Percentiles rank a stretch among this genome's conserved stretches.
These are phyloP conservation scores for Mentha longifolia DNA, from an alignment of 257 asterid species.

Conservation along the genomic window DNA sequence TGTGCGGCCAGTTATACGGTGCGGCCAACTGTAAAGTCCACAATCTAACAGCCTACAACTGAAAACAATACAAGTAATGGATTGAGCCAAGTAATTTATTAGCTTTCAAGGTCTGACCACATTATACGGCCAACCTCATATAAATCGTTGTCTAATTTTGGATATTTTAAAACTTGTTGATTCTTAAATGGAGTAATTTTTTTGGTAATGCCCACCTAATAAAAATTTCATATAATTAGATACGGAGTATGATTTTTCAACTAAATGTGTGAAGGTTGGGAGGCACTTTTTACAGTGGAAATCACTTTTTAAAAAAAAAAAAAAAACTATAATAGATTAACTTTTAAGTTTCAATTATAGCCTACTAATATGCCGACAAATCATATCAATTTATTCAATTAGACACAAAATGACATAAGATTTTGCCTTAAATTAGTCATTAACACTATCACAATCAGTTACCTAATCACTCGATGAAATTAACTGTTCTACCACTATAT, in stretches of 20 bases:
- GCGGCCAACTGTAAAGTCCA: too few species aligned
- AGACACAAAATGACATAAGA: slow-evolving; percentile 32
- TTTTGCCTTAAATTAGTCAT: slow-evolving; percentile 30
- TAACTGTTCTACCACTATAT: slow-evolving; percentile 11
- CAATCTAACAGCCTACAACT: too few species aligned
- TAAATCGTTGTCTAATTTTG: too few species aligned
- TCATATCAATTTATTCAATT: slow-evolving; percentile 48
- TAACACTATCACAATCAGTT: slow-evolving; percentile 34
- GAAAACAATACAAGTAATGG: too few species aligned
- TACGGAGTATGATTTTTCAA: not conserved
- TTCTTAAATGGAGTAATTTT: too few species aligned
- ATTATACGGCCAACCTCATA: too few species aligned
- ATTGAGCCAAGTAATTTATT: too few species aligned
- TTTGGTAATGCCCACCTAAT: too few species aligned
- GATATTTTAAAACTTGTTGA: too few species aligned
- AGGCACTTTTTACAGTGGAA: slow-evolving; percentile 30
- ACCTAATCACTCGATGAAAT: slow-evolving; percentile 42
- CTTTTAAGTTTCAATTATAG: slow-evolving; percentile 50
- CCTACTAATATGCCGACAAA: slow-evolving; percentile 57
- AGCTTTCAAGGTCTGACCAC: too few species aligned
- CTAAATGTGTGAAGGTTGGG: slow-evolving; percentile 1
- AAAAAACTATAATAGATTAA: slow-evolving; percentile 45
- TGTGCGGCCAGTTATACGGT: too few species aligned
- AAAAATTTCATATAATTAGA: not conserved
- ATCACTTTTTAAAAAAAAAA: slow-evolving; percentile 26